phyloP scores from a whole-genome alignment of 176 grass and related monocot genomes.

The Bonia amplexicaulis region DNA sequence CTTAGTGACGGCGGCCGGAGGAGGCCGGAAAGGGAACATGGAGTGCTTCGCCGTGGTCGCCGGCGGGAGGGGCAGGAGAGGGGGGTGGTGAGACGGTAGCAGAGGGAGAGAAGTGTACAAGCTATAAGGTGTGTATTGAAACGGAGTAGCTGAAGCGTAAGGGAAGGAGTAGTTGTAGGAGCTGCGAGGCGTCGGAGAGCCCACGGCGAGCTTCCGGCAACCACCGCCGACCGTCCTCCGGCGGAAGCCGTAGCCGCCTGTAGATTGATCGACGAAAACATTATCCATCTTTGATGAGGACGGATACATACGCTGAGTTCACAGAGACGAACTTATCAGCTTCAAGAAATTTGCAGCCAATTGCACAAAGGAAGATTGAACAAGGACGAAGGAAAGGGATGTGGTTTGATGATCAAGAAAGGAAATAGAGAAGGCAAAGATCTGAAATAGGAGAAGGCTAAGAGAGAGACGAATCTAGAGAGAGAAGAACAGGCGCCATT shows the following conservation, averaged over 20 bases:
- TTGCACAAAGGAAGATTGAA: neutral
- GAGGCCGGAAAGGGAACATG: neutral
- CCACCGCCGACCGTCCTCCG: neutral
- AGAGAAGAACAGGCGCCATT: neutral
- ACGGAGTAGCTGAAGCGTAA: neutral
- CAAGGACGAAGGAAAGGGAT: neutral
- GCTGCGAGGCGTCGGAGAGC: neutral
- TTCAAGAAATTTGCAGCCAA: neutral
- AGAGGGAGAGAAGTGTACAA: conserved; percentile 19
- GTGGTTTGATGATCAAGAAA: neutral
- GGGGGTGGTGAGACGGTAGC: conserved; percentile 14
- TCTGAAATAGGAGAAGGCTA: neutral
- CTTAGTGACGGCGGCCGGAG: neutral
- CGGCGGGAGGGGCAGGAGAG: conserved; percentile 26
- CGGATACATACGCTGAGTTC: too few relatives aligned
- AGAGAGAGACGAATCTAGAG: neutral
- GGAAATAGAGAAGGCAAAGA: neutral
- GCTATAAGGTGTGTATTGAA: neutral
- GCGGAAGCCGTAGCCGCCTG: neutral
- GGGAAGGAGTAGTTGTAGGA: neutral
- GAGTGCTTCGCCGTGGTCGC: neutral
- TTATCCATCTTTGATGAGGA: conserved; percentile 11
- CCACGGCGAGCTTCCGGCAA: neutral
- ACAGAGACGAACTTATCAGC: neutral
- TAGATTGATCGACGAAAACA: conserved; percentile 18